Conservation (phyloP, 2,329 filamentous ascomycete genomes). For the Alternaria panax region DNA sequence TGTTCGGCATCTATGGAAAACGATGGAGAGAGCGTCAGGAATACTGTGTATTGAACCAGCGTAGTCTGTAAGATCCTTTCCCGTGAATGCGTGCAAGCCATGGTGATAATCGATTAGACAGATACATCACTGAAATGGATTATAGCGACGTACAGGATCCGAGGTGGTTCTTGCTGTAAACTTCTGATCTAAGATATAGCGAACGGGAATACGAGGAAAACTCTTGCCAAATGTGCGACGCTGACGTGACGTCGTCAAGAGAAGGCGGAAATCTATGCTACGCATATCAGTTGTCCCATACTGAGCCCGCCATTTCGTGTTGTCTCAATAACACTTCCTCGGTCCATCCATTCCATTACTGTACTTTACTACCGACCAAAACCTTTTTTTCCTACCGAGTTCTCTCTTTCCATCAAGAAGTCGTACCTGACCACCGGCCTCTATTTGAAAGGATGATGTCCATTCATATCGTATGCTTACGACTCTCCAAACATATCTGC, state of each 20-base stretch:
- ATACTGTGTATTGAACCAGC: conserved; percentile 32
- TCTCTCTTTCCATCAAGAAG: neutral
- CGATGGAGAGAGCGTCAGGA: conserved; percentile 36
- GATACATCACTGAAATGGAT: neutral
- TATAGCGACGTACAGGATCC: neutral
- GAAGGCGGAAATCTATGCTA: neutral
- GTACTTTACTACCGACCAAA: neutral
- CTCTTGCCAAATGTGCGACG: neutral
- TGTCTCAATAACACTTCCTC: neutral
- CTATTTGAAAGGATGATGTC: neutral
- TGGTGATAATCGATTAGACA: conserved; percentile 21
- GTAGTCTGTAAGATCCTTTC: conserved; percentile 37
- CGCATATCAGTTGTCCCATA: neutral
- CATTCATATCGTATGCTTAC: neutral
- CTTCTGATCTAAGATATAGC: neutral
- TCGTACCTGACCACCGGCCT: neutral
- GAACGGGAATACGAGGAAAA: neutral
- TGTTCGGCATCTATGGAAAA: conserved; percentile 35
- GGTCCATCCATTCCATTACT: neutral
- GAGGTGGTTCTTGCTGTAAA: neutral
- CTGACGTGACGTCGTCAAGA: neutral
- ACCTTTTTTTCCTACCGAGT: neutral
- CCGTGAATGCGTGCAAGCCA: conserved; percentile 46
- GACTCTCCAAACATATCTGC: conserved; percentile 54
- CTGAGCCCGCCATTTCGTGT: neutral